These are phyloP conservation scores for Triticum turgidum DNA, from an alignment of 176 grass and related monocot genomes.

Conservation along the genomic window DNA sequence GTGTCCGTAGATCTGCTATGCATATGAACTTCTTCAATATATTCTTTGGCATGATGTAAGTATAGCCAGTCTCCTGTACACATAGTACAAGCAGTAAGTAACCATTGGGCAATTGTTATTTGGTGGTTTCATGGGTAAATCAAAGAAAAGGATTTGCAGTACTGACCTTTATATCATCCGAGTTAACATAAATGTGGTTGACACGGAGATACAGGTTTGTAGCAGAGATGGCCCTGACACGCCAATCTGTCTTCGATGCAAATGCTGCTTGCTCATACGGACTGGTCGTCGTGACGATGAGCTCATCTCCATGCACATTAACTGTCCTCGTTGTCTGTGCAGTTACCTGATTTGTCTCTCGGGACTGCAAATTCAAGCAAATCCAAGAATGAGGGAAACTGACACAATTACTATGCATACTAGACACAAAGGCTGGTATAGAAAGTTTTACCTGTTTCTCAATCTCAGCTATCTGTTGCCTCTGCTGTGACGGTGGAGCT, in stretches of 20 bases:
- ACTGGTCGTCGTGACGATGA: conserved; percentile 96
- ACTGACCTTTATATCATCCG: conserved; percentile 96
- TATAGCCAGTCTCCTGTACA: conserved; percentile 96
- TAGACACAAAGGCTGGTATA: background rate
- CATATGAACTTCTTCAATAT: conserved; percentile 99
- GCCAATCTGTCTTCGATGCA: conserved; percentile 96
- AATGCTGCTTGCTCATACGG: conserved; percentile 94
- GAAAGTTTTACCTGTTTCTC: conserved; percentile 77
- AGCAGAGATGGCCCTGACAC: conserved; percentile 92
- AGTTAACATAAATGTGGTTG: conserved; percentile 99
- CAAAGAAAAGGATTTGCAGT: conserved; percentile 6
- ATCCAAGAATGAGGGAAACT: conserved; percentile 27
- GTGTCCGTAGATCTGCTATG: conserved; percentile 96
- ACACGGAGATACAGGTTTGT: conserved; percentile 99
- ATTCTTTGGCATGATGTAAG: conserved; percentile 99
- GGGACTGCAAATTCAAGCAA: conserved; percentile 63
- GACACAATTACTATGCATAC: background rate
- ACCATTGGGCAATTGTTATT: background rate
- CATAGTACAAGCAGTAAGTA: conserved; percentile 27
- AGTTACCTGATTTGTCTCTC: conserved; percentile 93
- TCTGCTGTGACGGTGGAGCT: conserved; percentile 93
- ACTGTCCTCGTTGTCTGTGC: conserved; percentile 94
- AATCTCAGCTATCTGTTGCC: conserved; percentile 98
- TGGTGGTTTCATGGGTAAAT: background rate
- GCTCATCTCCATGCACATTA: conserved; percentile 97